These are phyloP conservation scores for Sanghuangporus baumii DNA, from an alignment of 1,284 basidiomycete species.

Conservation along the genomic window DNA sequence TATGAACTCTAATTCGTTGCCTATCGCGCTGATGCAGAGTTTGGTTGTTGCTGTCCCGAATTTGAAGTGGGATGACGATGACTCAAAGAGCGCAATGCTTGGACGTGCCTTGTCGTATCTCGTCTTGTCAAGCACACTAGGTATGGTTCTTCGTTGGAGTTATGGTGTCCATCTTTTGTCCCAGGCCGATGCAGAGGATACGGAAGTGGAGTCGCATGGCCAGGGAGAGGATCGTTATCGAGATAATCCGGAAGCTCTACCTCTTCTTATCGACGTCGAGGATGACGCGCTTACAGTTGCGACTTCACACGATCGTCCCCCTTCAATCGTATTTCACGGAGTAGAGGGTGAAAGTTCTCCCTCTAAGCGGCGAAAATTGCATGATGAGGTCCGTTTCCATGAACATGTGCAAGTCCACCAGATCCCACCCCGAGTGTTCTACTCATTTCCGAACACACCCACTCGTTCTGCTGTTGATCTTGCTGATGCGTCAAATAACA, in stretches of 20 bases:
- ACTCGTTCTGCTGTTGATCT: slow-evolving; percentile 10
- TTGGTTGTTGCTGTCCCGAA: slow-evolving; percentile 82
- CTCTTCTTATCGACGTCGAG: slow-evolving; percentile 6
- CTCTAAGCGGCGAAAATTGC: neutral
- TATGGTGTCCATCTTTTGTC: slow-evolving; percentile 79
- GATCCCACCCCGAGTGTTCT: neutral
- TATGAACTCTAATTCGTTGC: slow-evolving; percentile 91
- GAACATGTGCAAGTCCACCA: neutral
- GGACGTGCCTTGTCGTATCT: slow-evolving; percentile 91
- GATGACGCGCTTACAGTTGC: neutral
- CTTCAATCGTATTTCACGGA: slow-evolving; percentile 5
- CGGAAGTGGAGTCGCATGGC: slow-evolving; percentile 23
- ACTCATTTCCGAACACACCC: slow-evolving; percentile 14
- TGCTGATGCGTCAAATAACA: neutral
- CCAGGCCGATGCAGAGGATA: slow-evolving; percentile 55
- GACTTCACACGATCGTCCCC: neutral
- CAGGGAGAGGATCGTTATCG: slow-evolving; percentile 17
- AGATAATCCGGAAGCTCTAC: slow-evolving; percentile 3
- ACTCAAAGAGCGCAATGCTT: slow-evolving; percentile 83
- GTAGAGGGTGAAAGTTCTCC: neutral
- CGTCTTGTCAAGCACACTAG: slow-evolving; percentile 87
- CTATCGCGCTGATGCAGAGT: slow-evolving; percentile 88
- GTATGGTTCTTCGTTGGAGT: slow-evolving; percentile 92
- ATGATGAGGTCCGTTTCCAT: neutral
- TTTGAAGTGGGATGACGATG: slow-evolving; percentile 78